These are phyloP conservation scores for Curvularia lunata DNA, from an alignment of 2,329 filamentous ascomycete genomes.

Conservation along the genomic window DNA sequence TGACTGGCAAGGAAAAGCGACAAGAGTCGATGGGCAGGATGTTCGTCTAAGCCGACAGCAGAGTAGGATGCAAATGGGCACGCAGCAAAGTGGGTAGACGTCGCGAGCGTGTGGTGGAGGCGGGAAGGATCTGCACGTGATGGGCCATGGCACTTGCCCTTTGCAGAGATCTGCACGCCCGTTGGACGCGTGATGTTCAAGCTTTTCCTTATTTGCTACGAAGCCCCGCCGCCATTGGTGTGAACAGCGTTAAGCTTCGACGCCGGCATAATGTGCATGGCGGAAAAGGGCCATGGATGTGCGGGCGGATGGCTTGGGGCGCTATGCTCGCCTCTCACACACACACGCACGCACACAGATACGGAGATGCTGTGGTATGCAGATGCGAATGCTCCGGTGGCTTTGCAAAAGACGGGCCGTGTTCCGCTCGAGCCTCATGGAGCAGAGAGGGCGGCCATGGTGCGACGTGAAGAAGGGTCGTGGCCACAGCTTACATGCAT, in stretches of 20 bases:
- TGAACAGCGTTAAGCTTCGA: constrained; percentile 36
- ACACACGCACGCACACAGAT: constrained; percentile 1
- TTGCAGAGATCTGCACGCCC: constrained; percentile 42
- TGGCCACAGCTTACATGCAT: not conserved
- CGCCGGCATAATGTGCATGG: constrained; percentile 26
- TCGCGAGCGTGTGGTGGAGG: constrained; percentile 22
- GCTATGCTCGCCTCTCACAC: constrained; percentile 13
- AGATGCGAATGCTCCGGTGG: constrained; percentile 23
- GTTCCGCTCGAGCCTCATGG: not conserved
- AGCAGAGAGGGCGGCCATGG: not conserved
- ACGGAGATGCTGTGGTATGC: not conserved
- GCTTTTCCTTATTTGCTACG: constrained; percentile 34
- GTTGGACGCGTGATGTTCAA: constrained; percentile 45
- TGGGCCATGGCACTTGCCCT: constrained; percentile 17
- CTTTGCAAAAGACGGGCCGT: constrained; percentile 1
- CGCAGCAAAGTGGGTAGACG: not conserved
- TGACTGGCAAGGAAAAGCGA: not conserved
- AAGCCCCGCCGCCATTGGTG: constrained; percentile 32
- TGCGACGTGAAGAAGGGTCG: constrained; percentile 3
- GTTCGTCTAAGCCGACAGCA: too few relatives aligned
- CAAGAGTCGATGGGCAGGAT: too few relatives aligned
- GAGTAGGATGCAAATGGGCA: too few relatives aligned
- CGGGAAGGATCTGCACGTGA: constrained; percentile 22
- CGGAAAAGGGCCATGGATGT: constrained; percentile 28
- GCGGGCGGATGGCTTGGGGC: constrained; percentile 31